A percentile compares a stretch with the other conserved stretches of the same genome.
phyloP scores from a whole-genome alignment of 2,329 filamentous ascomycete species.

The Colletotrichum sojae region DNA sequence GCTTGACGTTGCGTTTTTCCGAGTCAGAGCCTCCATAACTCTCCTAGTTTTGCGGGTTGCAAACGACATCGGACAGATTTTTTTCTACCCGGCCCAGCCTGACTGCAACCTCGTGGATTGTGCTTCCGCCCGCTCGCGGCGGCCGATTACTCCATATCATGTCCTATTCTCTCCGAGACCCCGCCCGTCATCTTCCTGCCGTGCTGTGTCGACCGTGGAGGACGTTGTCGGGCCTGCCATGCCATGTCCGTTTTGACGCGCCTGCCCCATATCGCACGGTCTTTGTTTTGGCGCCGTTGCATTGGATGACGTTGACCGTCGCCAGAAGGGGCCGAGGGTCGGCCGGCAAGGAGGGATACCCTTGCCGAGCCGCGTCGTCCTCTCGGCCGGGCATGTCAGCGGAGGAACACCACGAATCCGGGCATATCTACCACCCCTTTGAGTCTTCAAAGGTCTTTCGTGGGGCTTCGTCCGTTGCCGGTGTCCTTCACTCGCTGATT shows the following conservation, averaged over 20 bases:
- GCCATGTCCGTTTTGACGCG: constrained; percentile 14
- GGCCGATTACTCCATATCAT: not conserved
- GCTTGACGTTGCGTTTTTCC: constrained; percentile 21
- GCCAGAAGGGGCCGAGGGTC: constrained; percentile 4
- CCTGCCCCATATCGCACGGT: constrained; percentile 14
- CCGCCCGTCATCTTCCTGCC: not conserved
- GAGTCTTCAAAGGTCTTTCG: not conserved
- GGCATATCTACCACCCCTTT: constrained; percentile 12
- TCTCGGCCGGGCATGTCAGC: constrained; percentile 8
- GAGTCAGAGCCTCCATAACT: constrained; percentile 29
- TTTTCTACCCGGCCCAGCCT: constrained; percentile 8
- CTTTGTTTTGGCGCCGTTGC: constrained; percentile 21
- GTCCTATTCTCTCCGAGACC: not conserved
- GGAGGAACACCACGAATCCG: constrained; percentile 26
- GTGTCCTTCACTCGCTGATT: not conserved
- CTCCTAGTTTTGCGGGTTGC: not conserved
- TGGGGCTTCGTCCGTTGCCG: not conserved
- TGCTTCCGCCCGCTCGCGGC: not conserved
- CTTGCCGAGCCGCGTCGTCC: constrained; percentile 25
- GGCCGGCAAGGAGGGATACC: constrained; percentile 17
- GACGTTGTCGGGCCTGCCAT: not conserved
- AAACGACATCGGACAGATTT: constrained; percentile 17
- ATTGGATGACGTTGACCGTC: constrained; percentile 31
- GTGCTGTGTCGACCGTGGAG: too few relatives aligned
- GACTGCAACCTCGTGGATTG: constrained; percentile 28